These are phyloP conservation scores for Volutella citrinella DNA, from an alignment of 2,329 filamentous ascomycete genomes.

Conservation along the genomic window DNA sequence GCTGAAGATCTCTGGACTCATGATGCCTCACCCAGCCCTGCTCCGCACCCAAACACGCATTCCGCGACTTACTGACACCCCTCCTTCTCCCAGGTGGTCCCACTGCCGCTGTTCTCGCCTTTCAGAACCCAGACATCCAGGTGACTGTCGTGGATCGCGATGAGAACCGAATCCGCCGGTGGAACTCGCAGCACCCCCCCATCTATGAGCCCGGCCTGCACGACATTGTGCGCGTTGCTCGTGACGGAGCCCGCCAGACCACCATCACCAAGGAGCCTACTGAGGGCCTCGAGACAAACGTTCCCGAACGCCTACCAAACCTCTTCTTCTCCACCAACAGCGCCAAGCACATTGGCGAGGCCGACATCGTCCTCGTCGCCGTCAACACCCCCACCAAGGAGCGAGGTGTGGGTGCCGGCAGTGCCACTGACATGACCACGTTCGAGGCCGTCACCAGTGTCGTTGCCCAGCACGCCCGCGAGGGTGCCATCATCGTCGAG, in stretches of 20 bases:
- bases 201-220: constrained; percentile 73
- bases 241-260: constrained; percentile 53
- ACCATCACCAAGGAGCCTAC: constrained; percentile 37
- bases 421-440: constrained; percentile 69
- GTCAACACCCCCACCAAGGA: constrained; percentile 80
- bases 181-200: constrained; percentile 71
- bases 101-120: constrained; percentile 71
- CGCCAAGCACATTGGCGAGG: constrained; percentile 57
- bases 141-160: constrained; percentile 76
- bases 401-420: constrained; percentile 65
- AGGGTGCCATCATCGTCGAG: constrained; percentile 73
- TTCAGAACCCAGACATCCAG: constrained; percentile 66
- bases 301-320: constrained; percentile 56
- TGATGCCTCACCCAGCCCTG: constrained; percentile 7
- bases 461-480: constrained; percentile 63
- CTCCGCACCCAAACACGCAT: constrained; percentile 13
- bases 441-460: constrained; percentile 67
- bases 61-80: constrained; percentile 14
- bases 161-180: constrained; percentile 61
- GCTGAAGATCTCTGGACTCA: constrained; percentile 1
- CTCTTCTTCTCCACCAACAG: constrained; percentile 72
- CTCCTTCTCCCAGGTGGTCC: constrained; percentile 56
- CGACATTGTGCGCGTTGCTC: constrained; percentile 63
- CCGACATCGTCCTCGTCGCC: constrained; percentile 71
- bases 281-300: constrained; percentile 29